Base-by-base conservation (phyloP, 306 rosid genomes). In the Sechiopsis laciniata region DNA sequence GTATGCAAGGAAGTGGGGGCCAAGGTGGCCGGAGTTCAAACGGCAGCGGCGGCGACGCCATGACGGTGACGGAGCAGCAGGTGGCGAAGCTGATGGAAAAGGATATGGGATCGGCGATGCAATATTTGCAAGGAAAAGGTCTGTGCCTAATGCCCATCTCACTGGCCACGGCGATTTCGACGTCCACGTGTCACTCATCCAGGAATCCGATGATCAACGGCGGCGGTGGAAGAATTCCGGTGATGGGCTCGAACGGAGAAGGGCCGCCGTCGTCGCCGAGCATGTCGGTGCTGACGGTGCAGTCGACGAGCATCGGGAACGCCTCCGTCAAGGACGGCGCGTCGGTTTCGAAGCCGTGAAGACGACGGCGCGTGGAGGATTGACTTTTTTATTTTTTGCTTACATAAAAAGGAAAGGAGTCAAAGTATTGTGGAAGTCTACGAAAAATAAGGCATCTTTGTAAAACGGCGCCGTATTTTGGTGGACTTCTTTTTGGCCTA, bases 71-170 rank as follows among this genome's bases (percentile, higher is more conserved):
- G 70, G 97, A 95, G 85, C 95, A 95, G 69, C 99, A 91, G 37
- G 99, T 95, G 75, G 97, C 97, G 0, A 91, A 85, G 83, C 90
- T 95, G 0, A 91, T 95, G 97, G 95, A 89, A 67, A 92, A 95
- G 73, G 99, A 95, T 84, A 91, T 95, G 99, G 97, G 97, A 1
- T 89, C 99, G 14, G 97, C 99, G 78, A 95, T 95, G 99, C 99
- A 91, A 74, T 95, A 95, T 77, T 88, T 95, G 0, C 97, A 91
- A 48, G 97, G 99, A 0, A 95, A 95, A 17, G 99, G 99, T 15
- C 95, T 95, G 14, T 95, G 99, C 84, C 95, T 95, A 61, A 95
- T 95, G 99, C 97, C 99, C 2, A 95, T 95, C 67, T 95, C 99
- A 2, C 84, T 95, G 1, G 99, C 99, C 15, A 91, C 95, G 0